A percentile compares a stretch with the other conserved stretches of the same genome.
Evolutionary conservation across 1,284 basidiomycete genomes (phyloP).

Genomic region (Ceratobasidium sp.): DNA sequence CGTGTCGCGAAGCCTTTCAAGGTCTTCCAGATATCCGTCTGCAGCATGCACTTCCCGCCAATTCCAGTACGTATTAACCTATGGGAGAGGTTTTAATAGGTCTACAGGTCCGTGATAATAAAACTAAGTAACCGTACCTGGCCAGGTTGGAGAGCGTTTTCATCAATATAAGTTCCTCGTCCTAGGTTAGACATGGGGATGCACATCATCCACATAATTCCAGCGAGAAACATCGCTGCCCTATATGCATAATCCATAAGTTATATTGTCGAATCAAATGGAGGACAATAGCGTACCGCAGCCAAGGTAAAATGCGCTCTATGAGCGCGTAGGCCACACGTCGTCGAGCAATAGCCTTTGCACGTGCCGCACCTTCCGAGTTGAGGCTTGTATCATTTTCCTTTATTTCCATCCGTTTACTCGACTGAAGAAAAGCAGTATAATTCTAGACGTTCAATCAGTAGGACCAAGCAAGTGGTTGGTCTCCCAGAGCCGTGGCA

Average conservation of each 20-base stretch:
- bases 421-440: not conserved
- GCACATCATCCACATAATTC: slow-evolving; percentile 75
- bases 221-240: slow-evolving; percentile 58
- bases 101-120: not conserved
- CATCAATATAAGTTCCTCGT: slow-evolving; percentile 81
- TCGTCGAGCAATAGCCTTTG: slow-evolving; percentile 26
- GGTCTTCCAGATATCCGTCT: slow-evolving; percentile 72
- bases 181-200: slow-evolving; percentile 72
- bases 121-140: slow-evolving; percentile 60
- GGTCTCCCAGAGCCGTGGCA: too few relatives aligned
- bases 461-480: too few relatives aligned
- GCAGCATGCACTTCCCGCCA: slow-evolving; percentile 88
- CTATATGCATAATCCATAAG: not conserved
- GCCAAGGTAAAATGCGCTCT: slow-evolving; percentile 24
- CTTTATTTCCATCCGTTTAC: not conserved
- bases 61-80: slow-evolving; percentile 88
- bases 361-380: slow-evolving; percentile 24
- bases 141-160: slow-evolving; percentile 90
- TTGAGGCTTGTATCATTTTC: not conserved
- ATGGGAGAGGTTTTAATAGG: slow-evolving; percentile 8
- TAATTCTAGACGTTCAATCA: not conserved
- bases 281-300: not conserved
- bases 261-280: not conserved
- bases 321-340: slow-evolving; percentile 22
- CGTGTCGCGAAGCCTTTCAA: slow-evolving; percentile 67